Evolutionary conservation across 306 rosid species (phyloP).

Genomic region (Arachis stenosperma): DNA sequence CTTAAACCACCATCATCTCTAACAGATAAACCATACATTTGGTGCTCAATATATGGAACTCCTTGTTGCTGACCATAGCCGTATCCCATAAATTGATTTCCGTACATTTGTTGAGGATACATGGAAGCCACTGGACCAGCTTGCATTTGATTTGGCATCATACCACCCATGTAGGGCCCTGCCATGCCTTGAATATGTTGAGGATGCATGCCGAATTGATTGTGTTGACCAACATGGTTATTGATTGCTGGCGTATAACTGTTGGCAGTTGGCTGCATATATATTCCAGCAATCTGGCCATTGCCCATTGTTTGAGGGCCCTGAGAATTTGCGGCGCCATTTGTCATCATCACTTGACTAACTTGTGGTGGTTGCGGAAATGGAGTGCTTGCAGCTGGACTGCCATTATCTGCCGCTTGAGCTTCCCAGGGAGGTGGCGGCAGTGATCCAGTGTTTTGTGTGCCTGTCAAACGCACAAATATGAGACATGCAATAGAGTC

Average conservation of each 20-base stretch:
- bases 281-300: slow-evolving; percentile 72
- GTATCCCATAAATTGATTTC: slow-evolving; percentile 67
- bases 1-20: slow-evolving; percentile 64
- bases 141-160: slow-evolving; percentile 61
- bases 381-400: slow-evolving; percentile 55
- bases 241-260: slow-evolving; percentile 59
- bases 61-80: slow-evolving; percentile 76
- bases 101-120: slow-evolving; percentile 83
- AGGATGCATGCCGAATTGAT: slow-evolving; percentile 65
- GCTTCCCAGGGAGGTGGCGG: slow-evolving; percentile 99
- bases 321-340: slow-evolving; percentile 54
- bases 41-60: slow-evolving; percentile 68
- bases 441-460: slow-evolving; percentile 64
- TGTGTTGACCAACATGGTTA: slow-evolving; percentile 58
- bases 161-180: slow-evolving; percentile 59
- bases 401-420: slow-evolving; percentile 64
- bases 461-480: slow-evolving; percentile 51
- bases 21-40: slow-evolving; percentile 80
- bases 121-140: slow-evolving; percentile 49
- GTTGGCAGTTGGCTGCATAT: slow-evolving; percentile 66
- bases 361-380: slow-evolving; percentile 65
- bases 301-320: slow-evolving; percentile 62
- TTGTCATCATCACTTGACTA: slow-evolving; percentile 53
- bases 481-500: slow-evolving; percentile 7
- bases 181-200: slow-evolving; percentile 53